Evolutionary conservation across 2,329 filamentous ascomycete species (phyloP), one percentile per base, ranked within the genome.

Genomic region (Celoporthe dispersa): DNA sequence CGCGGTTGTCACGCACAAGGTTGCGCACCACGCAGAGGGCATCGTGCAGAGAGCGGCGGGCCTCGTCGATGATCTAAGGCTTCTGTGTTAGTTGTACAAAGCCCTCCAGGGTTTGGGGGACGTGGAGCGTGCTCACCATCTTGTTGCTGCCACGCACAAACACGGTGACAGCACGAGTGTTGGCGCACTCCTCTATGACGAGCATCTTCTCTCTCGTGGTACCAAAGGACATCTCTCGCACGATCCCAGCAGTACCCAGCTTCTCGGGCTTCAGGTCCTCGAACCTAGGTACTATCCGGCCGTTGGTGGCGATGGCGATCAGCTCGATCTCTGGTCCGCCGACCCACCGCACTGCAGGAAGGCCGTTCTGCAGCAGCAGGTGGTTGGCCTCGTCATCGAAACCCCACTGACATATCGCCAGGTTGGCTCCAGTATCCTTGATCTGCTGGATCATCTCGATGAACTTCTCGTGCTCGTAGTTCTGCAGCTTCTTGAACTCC

Each of bases 301-400:
- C 96, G 79, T 99, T 98, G 74, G 96, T 99, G 64, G 96, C 96
- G 81, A 99, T 99, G 73, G 96, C 96, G 79, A 99, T 98, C 74
- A 99, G 85, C 83, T 99, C 96, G 76, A 99, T 98, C 83, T 99
- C 97, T 2, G 96, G 96, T 12, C 96, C 96, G 75, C 96, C 96
- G 57, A 99, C 96, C 96, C 96, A 99, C 82, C 96, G 88, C 71
- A 99, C 96, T 51, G 96, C 97, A 12, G 96, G 97, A 11, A 99
- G 89, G 78, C 96, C 87, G 86, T 98, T 98, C 84, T 98, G 97
- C 72, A 99, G 90, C 48, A 99, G 88, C 71, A 99, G 84, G 82
- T 99, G 96, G 85, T 99, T 99, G 73, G 96, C 96, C 84, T 99
- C 96, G 78, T 99, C 96, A 79, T 99, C 96, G 79, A 99, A 99